Percentiles rank a stretch among this genome's conserved stretches.
Conservation (phyloP, 345 rosid genomes). For the Aurinia saxatilis region DNA sequence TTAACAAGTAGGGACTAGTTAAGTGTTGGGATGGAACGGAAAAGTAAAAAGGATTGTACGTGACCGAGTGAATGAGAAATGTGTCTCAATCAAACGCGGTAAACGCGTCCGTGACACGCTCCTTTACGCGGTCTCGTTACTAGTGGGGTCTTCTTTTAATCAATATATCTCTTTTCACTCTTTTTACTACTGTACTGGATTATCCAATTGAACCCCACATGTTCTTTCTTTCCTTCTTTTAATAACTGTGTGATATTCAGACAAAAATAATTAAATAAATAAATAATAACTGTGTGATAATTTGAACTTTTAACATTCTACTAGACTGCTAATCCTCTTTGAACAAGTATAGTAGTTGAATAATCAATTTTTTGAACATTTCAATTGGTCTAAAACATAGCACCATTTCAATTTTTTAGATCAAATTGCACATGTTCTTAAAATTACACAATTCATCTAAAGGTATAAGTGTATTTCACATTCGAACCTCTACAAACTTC, state of each 20-base stretch:
- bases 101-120: neutral
- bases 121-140: constrained; percentile 17
- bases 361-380: no score
- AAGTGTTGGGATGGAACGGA: no score
- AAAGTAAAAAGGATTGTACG: neutral
- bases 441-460: neutral
- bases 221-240: neutral
- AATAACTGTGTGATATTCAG: no score
- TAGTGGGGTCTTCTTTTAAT: neutral
- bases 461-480: neutral
- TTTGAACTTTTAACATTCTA: no score
- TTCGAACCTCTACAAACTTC: neutral
- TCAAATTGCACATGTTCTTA: no score
- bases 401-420: no score
- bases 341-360: no score
- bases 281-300: no score
- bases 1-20: neutral
- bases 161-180: no score
- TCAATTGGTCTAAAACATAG: no score
- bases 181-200: neutral
- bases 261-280: no score
- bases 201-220: neutral
- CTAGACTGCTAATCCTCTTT: no score
- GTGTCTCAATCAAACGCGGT: constrained; percentile 20
- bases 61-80: neutral